phyloP scores from a whole-genome alignment of 768 basidiomycete genomes.

The Naematelia aurantialba region DNA sequence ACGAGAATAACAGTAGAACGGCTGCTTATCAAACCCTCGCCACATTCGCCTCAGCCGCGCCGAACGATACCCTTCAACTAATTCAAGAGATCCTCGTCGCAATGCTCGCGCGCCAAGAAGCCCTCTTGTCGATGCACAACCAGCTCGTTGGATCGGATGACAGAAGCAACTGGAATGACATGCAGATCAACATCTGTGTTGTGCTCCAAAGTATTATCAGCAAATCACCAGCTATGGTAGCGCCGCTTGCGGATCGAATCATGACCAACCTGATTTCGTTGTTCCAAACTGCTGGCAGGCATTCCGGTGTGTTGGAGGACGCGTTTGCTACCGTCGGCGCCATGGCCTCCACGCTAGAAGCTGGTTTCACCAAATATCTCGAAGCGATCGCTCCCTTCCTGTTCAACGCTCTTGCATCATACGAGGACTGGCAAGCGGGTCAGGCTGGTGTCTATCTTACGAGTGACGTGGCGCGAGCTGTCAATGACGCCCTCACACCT shows the following conservation, averaged over 20 bases:
- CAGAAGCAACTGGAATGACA: slow-evolving; percentile 97
- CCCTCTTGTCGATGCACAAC: slow-evolving; percentile 75
- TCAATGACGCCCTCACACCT: slow-evolving; percentile 75
- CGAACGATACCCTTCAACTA: slow-evolving; percentile 70
- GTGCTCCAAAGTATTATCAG: slow-evolving; percentile 72
- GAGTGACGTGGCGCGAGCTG: slow-evolving; percentile 91
- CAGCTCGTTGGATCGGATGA: slow-evolving; percentile 94
- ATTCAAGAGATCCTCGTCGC: slow-evolving; percentile 78
- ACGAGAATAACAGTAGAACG: slow-evolving; percentile 88
- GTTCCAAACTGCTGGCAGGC: slow-evolving; percentile 81
- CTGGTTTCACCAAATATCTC: slow-evolving; percentile 38
- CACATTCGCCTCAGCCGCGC: slow-evolving; percentile 74
- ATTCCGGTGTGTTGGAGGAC: slow-evolving; percentile 91
- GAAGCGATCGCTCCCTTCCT: slow-evolving; percentile 56
- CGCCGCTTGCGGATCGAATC: slow-evolving; percentile 84
- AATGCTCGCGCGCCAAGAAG: slow-evolving; percentile 86
- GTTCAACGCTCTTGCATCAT: slow-evolving; percentile 79
- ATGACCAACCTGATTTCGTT: slow-evolving; percentile 87
- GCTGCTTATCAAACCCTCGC: slow-evolving; percentile 95
- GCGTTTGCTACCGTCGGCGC: slow-evolving; percentile 92
- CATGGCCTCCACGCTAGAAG: slow-evolving; percentile 53
- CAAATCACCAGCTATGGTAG: slow-evolving; percentile 74
- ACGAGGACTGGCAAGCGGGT: slow-evolving; percentile 93
- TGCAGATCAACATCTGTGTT: slow-evolving; percentile 85
- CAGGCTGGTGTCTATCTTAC: slow-evolving; percentile 93